Evolutionary conservation across 345 rosid species (phyloP), one percentile per base, ranked within the genome.

Genomic region (Eucalyptus curtisii): DNA sequence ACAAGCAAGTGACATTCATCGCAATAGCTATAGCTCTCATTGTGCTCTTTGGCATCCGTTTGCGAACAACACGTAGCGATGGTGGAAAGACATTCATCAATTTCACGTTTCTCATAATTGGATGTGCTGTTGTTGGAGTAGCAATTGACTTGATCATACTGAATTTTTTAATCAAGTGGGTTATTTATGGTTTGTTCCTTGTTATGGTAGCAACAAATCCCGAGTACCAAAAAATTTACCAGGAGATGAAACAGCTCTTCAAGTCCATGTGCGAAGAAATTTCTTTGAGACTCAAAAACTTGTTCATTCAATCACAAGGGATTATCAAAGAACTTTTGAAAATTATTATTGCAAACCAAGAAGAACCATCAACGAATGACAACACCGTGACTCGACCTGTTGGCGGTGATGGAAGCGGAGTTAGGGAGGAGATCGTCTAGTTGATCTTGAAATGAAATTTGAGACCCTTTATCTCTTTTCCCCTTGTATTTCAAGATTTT

Each of bases 351-450:
- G 20, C 20, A 9, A 4, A 66, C 11, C 10, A 4, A n/a, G 20
- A 66, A 14, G 76, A 31, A 66, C 15, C 20, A n/a, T 15, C 40
- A 6, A n/a, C 7, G 40, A n/a, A 15, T 31, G 7, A 66, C 6
- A n/a, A 66, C 3, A 1, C 2, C 1, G 20, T 4, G 40, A n/a
- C 11, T 66, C 5, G 10, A n/a, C 40, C 53, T 49, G 20, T 2
- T 49, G 55, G 59, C 2, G 3, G 25, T 22, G 59, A 55, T 17
- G 59, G 59, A 4, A 5, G 30, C 2, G 0, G 2, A 22, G 13
- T 22, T 24, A 13, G 30, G 30, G 61, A 55, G 27, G 61, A 24
- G 13, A 57, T 24, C 0, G 13, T 55, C 4, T 57, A 57, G 13
- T 24, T 57, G 61, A 57, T 57, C 61, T 22, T 0, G 3, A 0